A percentile compares a stretch with the other conserved stretches of the same genome.
Conservation (phyloP, 2,329 filamentous ascomycete species). For the Neocucurbitaria cava region DNA sequence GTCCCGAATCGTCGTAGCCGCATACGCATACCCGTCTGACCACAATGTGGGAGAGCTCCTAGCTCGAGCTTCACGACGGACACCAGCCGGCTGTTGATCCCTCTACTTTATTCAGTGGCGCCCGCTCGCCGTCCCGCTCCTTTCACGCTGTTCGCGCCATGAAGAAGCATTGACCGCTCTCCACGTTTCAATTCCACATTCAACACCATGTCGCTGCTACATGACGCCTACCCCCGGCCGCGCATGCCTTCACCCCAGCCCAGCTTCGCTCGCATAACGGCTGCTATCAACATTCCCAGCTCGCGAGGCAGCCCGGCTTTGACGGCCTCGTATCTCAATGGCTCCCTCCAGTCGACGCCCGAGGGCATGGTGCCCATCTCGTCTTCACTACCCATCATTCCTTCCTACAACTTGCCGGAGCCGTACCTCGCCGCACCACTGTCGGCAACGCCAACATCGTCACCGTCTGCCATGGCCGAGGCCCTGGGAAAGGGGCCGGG, state of each 20-base stretch:
- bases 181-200: constrained; percentile 15
- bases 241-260: constrained; percentile 44
- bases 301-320: constrained; percentile 51
- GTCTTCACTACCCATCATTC: constrained; percentile 52
- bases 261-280: constrained; percentile 36
- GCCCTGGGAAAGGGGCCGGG: constrained; percentile 66
- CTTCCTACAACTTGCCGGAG: constrained; percentile 75
- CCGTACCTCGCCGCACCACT: constrained; percentile 64
- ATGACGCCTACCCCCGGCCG: constrained; percentile 37
- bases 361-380: constrained; percentile 65
- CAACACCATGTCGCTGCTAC: constrained; percentile 35
- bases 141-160: constrained; percentile 29
- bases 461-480: constrained; percentile 68
- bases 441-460: constrained; percentile 47
- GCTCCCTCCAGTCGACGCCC: constrained; percentile 71
- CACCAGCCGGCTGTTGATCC: constrained; percentile 38
- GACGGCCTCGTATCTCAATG: constrained; percentile 55
- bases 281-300: constrained; percentile 45
- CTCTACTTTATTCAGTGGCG: constrained; percentile 31
- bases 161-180: constrained; percentile 31
- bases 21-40: constrained; percentile 27
- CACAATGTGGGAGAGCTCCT: constrained; percentile 40
- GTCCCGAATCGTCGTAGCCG: constrained; percentile 31
- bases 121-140: constrained; percentile 30
- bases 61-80: constrained; percentile 26